These are phyloP conservation scores for Saccharum hybrid DNA, from an alignment of 202 grass and related monocot genomes.

Conservation along the genomic window DNA sequence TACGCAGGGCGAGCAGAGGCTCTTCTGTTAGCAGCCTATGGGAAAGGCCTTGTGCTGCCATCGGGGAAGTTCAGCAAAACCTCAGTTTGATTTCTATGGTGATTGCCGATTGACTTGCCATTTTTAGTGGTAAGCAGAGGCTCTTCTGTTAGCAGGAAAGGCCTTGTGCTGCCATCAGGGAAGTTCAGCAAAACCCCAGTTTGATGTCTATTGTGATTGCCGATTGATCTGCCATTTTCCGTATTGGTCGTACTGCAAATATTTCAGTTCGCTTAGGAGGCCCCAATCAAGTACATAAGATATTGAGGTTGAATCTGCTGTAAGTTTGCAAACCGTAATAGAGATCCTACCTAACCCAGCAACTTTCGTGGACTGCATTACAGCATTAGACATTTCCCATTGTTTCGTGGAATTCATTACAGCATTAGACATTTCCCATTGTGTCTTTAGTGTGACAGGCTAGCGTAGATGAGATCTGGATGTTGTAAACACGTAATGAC, in stretches of 20 bases:
- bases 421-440: background rate
- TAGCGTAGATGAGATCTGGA: conserved; percentile 25
- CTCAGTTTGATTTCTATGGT: conserved; percentile 10
- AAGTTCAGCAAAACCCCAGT: conserved; percentile 36
- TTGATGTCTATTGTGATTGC: background rate
- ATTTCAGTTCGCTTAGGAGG: conserved; percentile 10
- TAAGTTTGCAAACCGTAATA: background rate
- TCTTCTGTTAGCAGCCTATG: conserved; percentile 94
- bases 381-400: background rate
- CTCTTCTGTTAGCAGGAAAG: conserved; percentile 89
- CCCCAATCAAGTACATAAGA: conserved; percentile 29
- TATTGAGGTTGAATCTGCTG: background rate
- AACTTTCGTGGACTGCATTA: background rate
- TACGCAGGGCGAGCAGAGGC: conserved; percentile 82
- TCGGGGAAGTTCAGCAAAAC: conserved; percentile 45
- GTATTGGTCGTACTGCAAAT: conserved; percentile 13
- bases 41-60: conserved; percentile 68
- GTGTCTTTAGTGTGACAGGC: conserved; percentile 11
- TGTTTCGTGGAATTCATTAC: background rate
- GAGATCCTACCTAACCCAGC: background rate
- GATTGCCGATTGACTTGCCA: conserved; percentile 16
- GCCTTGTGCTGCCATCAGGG: conserved; percentile 54
- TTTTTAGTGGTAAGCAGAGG: conserved; percentile 56
- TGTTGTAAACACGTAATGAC: background rate
- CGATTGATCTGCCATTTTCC: conserved; percentile 32